Conservation (phyloP, 345 rosid species). For the Dovyalis caffra region DNA sequence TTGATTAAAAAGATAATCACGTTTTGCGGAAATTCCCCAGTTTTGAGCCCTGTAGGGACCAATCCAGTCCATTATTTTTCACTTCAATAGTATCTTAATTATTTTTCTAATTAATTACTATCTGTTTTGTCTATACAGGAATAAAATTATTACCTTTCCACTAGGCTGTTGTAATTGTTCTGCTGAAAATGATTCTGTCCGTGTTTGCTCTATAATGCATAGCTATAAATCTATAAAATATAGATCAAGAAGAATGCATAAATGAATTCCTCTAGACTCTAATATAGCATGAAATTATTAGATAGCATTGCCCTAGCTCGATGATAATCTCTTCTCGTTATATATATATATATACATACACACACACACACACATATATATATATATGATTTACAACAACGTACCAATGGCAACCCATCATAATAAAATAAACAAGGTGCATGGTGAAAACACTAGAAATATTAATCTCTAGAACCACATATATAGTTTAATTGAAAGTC, state of each 20-base stretch:
- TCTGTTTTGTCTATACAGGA: not conserved
- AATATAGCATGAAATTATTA: too few species aligned
- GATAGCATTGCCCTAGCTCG: not conserved
- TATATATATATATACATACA: too few species aligned
- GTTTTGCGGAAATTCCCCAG: not conserved
- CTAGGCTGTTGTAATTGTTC: not conserved
- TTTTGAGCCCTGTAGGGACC: not conserved
- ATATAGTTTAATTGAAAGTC: too few species aligned
- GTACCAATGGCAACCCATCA: not conserved
- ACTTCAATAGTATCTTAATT: not conserved
- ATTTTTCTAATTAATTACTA: not conserved
- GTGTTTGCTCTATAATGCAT: not conserved
- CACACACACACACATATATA: too few species aligned
- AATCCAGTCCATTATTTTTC: not conserved
- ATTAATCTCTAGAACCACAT: too few species aligned
- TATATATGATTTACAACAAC: not conserved
- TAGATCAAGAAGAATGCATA: not conserved
- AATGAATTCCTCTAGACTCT: not conserved
- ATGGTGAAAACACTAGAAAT: too few species aligned
- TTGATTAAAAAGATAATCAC: conserved; percentile 1
- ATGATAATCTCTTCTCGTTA: not conserved
- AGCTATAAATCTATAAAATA: too few species aligned
- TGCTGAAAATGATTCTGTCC: not conserved
- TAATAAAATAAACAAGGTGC: too few species aligned
- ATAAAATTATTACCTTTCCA: not conserved